phyloP scores from a whole-genome alignment of 139 green algal genomes.

The Closterium sp. region DNA sequence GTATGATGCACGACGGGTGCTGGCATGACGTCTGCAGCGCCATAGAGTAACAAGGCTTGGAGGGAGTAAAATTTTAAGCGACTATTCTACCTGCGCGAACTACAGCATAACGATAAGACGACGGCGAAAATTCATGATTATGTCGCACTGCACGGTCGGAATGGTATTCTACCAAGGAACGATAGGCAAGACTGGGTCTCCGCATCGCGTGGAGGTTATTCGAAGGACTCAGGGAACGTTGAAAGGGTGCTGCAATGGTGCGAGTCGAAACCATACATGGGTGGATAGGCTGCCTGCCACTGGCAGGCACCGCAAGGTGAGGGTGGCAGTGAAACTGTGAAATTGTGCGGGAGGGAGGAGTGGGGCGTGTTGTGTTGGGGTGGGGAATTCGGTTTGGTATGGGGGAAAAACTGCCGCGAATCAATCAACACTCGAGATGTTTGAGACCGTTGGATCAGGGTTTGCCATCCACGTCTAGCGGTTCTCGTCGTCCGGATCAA shows the following conservation, averaged over 20 bases:
- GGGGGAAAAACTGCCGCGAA: too few relatives aligned
- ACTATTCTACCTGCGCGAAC: too few relatives aligned
- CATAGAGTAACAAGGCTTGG: background rate
- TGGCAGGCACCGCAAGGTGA: background rate
- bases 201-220: background rate
- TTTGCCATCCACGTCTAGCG: background rate
- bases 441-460: background rate
- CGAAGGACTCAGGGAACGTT: background rate
- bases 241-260: background rate
- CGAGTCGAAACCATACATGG: background rate
- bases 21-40: background rate
- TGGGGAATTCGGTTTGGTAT: too few relatives aligned
- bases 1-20: background rate
- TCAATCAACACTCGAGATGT: background rate
- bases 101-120: too few relatives aligned
- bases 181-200: background rate
- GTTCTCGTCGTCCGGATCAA: background rate
- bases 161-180: background rate
- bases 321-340: too few relatives aligned
- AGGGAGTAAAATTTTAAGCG: too few relatives aligned
- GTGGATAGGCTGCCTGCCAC: background rate
- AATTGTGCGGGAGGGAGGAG: too few relatives aligned
- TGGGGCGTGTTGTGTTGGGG: too few relatives aligned
- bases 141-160: background rate
- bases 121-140: background rate